Percentiles rank a stretch among this genome's conserved stretches.
phyloP scores from a whole-genome alignment of 768 basidiomycete genomes.

The Agrocybe pediades region DNA sequence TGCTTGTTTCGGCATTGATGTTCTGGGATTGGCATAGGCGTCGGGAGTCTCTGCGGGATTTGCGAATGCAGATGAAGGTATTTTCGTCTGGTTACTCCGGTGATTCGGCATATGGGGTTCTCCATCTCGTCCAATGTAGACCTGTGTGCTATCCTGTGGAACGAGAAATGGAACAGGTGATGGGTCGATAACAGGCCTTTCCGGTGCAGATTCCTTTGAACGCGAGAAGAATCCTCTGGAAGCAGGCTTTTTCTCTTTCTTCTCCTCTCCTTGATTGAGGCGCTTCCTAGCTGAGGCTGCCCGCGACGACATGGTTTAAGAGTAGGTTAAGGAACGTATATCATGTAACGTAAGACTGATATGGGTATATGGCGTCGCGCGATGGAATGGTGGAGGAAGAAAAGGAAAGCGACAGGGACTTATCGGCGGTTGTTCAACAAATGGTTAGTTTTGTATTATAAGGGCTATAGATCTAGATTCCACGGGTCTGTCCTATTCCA shows the following conservation, averaged over 20 bases:
- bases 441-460: not conserved
- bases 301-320: conserved; percentile 29
- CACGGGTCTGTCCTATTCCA: not conserved
- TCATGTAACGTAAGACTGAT: conserved; percentile 14
- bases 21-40: not conserved
- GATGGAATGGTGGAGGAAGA: conserved; percentile 1
- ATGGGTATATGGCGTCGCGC: not conserved
- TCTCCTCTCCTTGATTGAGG: conserved; percentile 15
- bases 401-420: not conserved
- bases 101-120: not conserved
- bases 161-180: not conserved
- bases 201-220: conserved; percentile 8
- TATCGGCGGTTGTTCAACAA: not conserved
- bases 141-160: no score
- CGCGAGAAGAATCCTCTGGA: conserved; percentile 23
- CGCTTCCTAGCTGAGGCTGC: conserved; percentile 28
- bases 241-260: conserved; percentile 13
- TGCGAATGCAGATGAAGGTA: not conserved
- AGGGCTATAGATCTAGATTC: not conserved
- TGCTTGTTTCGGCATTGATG: not conserved
- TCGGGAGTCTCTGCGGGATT: not conserved
- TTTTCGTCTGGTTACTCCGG: no score
- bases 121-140: no score
- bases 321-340: conserved; percentile 13
- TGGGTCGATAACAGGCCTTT: not conserved